Evolutionary conservation across 495 filamentous ascomycete genomes (phyloP), one percentile per base, ranked within the genome.

Genomic region (Cercophora sp.): DNA sequence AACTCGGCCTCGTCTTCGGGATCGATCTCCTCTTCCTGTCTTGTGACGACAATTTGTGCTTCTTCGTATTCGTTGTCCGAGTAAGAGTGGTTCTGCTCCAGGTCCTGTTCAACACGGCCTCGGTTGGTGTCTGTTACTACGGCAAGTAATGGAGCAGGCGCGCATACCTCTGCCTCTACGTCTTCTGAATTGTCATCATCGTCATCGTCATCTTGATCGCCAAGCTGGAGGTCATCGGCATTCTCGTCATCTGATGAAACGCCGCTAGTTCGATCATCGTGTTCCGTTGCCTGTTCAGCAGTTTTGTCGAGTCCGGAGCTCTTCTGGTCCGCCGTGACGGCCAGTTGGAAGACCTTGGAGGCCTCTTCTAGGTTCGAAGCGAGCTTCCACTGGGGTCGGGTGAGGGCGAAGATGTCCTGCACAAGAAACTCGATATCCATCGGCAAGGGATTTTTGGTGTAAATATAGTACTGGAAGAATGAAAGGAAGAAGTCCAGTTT

Each of bases 391-490:
- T 96, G 86, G 11, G 94, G 93, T 56, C 93, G 78, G 13, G 87
- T 85, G 40, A 86, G 69, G 16, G 85, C 80, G 67, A 86, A 96
- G 1, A 88, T 92, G 68, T 99, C 93, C 64, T 96, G 93, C 22
- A 96, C 81, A 35, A 96, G 85, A 70, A 97, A 99, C 56, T 99
- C 93, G 46, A 96, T 85, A 61, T 97, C 93, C 90, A 97, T 96
- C 2, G 93, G 94, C 35, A 96, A 66, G 2, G 87, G 78, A 9
- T 94, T 88, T 68, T 99, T 99, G n/a, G 86, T 88, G 60, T 85
- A 83, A 54, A 96, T 86, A 74, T 99, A 99, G 64, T 96, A 96
- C 81, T 91, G 93, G 66, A 97, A 90, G 70, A 96, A 99, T 0
- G 86, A 92, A 45, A 99, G 78, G 75, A 96, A 99, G 70, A 96